Percentiles rank a stretch among this genome's conserved stretches.
Conservation (phyloP, 2,329 filamentous ascomycete species). For the Fusarium pseudocircinatum region DNA sequence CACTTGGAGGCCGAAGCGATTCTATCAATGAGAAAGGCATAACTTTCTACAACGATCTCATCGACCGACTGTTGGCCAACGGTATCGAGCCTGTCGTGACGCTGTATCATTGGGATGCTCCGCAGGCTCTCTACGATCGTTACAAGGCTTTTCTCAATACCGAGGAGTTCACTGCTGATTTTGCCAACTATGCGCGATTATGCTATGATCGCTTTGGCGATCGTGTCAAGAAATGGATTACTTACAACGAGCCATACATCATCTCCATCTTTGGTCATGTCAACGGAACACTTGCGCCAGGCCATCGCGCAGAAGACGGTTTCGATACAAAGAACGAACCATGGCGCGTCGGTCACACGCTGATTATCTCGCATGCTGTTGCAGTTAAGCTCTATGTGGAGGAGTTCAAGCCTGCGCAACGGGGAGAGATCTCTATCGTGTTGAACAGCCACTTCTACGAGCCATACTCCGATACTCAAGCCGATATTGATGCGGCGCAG, state of each 20-base stretch:
- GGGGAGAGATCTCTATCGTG: not conserved
- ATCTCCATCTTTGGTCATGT: constrained; percentile 37
- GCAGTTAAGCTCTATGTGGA: not conserved
- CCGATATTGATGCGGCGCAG: not conserved
- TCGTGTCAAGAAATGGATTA: constrained; percentile 40
- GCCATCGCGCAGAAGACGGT: not conserved
- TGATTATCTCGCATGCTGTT: not conserved
- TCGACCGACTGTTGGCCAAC: not conserved
- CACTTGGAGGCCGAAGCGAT: constrained; percentile 48
- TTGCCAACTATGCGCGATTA: not conserved
- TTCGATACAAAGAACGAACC: not conserved
- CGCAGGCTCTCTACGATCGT: not conserved
- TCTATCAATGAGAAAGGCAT: constrained; percentile 1
- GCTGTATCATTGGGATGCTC: not conserved
- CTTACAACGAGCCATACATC: constrained; percentile 45
- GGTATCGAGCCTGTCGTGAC: not conserved
- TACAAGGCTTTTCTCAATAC: not conserved
- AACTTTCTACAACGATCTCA: not conserved
- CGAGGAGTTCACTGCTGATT: not conserved
- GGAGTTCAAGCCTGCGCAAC: not conserved
- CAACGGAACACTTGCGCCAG: constrained; percentile 34
- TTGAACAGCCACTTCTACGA: constrained; percentile 2
- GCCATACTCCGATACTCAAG: not conserved
- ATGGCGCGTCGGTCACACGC: not conserved
- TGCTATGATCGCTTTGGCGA: not conserved